Base-by-base conservation (phyloP, 768 basidiomycete genomes). In the Hericium erinaceus region DNA sequence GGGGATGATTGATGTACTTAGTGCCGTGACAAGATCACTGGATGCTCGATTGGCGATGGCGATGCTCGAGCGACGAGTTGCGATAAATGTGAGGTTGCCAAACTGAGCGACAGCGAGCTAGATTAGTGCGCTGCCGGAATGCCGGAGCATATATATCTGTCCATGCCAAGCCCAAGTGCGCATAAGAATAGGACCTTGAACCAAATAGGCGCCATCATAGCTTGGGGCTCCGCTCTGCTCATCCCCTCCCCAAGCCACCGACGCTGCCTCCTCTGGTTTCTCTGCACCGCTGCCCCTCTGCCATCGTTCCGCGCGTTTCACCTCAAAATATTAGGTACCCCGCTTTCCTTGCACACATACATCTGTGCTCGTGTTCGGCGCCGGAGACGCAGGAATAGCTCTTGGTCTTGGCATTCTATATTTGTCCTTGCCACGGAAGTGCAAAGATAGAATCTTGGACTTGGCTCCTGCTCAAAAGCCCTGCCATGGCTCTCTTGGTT, bases 321-420 rank as follows among this genome's bases (percentile, higher is more conserved):
- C 22, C 44, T 46, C 44, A 33, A 33, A 33, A 33, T 33, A 33
- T 6, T 8, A 33, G 33, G 49, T 13, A 0, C 20, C 18, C 49
- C 49, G 24, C 24, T 24, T 15, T 51, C 49, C 13, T 16, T 22
- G 33, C 9, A 33, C 33, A 33, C 33, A 8, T 33, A 33, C 33
- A 33, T 33, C 33, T 33, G 33, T 33, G 33, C 33, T 33, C 9
- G 7, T 28, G 15, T 16, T 37, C 49, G 41, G 37, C 48, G 16
- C 18, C 54, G 48, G 49, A 55, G 2, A 18, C 5, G 26, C 57
- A 62, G 39, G 61, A 63, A 63, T 63, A 63, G 62, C 48, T 48
- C 57, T 28, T 61, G 58, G 57, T 57, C 62, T 63, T 63, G 62
- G 62, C 62, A 49, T 63, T 61, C 62, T 63, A 63, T 44, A 61